Base-by-base conservation (phyloP, 352 stramenopile species). In the Phytophthora multivora region DNA sequence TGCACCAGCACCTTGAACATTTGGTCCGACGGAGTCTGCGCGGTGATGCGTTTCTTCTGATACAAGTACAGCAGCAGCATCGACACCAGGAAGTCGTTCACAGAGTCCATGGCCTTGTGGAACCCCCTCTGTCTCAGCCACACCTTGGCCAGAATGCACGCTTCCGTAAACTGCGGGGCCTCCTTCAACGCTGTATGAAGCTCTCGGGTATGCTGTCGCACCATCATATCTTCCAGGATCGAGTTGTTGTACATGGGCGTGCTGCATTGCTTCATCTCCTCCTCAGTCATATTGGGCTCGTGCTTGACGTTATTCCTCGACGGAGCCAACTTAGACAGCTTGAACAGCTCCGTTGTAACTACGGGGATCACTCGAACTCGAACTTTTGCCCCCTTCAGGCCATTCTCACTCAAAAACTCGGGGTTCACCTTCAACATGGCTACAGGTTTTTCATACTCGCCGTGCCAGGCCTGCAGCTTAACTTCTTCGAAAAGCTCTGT, bases 241-340 rank as follows among this genome's bases (percentile, higher is more conserved):
- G 82, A 73, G 54, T 92, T 96, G 69, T 97, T 97, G 84, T 97
- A 97, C 41, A 84, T 73, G 16, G 91, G 91, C 8, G 89, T 97
- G 46, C 75, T 75, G 59, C 82, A 86, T 38, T 75, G 61, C 54
- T 75, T 78, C 73, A 88, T 89, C 50, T 90, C 80, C 3, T 85
- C 56, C 49, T 92, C 82, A 0, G 77, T 90, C 75, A 92, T 89
- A 47, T 73, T 77, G 1, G 77, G 70, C 39, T 91, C 82, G 40
- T 91, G 85, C 12, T 89, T 85, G 40, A 97, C 81, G 66, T 97
- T 97, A 77, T 91, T 96, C 42, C 80, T 79, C 15, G 69, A 85
- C 6, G 89, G 88, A 0, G 75, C 77, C 28, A 97, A 66, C 54
- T 96, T 96, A 1, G 77, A 75, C 26, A 91, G 51, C 51, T 91